A percentile compares a stretch with the other conserved stretches of the same genome.
These are phyloP conservation scores for Mucor piriformis DNA, from an alignment of 371 early-diverging fungal genomes.

Conservation along the genomic window DNA sequence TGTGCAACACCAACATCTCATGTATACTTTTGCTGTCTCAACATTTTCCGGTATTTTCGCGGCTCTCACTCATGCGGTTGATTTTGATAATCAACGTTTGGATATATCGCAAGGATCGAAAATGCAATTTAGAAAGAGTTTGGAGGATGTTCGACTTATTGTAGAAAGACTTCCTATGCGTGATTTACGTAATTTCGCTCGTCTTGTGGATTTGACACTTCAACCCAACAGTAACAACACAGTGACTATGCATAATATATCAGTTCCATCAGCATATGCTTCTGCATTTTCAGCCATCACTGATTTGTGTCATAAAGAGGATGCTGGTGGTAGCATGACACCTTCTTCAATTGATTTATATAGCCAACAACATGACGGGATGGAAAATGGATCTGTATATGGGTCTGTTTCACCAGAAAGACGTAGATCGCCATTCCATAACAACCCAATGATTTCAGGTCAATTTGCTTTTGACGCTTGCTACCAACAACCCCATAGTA, in stretches of 20 bases:
- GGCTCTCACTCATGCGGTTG: conserved; percentile 46
- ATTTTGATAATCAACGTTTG: conserved; percentile 39
- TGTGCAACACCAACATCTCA: conserved; percentile 36
- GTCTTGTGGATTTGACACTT: conserved; percentile 37
- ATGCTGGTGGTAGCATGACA: background rate
- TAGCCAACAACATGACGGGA: conserved; percentile 6
- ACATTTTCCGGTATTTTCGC: conserved; percentile 50
- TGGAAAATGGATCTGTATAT: conserved; percentile 17
- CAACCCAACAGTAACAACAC: conserved; percentile 26
- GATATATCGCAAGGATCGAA: conserved; percentile 38
- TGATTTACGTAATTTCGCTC: conserved; percentile 37
- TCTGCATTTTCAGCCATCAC: conserved; percentile 35
- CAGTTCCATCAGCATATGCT: conserved; percentile 13
- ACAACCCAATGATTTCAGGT: conserved; percentile 19
- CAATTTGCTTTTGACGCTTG: conserved; percentile 20
- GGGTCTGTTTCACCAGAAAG: conserved; percentile 22
- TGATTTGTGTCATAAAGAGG: conserved; percentile 27
- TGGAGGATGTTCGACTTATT: conserved; percentile 40
- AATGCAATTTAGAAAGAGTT: conserved; percentile 40
- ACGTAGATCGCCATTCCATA: conserved; percentile 17
- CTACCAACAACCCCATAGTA: conserved; percentile 16
- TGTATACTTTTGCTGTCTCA: conserved; percentile 42
- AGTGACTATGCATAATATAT: conserved; percentile 3
- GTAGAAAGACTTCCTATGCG: conserved; percentile 29
- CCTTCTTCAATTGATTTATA: conserved; percentile 9